Conservation (phyloP, 768 basidiomycete genomes). For the Tricholoma matsutake region DNA sequence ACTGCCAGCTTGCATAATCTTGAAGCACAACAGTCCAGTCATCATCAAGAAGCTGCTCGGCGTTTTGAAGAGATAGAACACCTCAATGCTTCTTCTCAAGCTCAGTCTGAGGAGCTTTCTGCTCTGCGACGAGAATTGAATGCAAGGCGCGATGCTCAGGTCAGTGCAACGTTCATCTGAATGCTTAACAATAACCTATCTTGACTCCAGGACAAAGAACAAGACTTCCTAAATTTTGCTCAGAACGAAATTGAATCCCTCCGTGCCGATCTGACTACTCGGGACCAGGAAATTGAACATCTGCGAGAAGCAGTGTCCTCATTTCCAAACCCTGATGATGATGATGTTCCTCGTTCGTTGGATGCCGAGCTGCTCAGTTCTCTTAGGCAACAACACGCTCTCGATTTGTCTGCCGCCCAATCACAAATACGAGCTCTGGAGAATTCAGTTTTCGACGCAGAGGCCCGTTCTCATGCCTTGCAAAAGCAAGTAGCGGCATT, state of each 20-base stretch:
- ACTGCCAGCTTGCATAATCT: slow-evolving; percentile 52
- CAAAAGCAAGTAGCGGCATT: slow-evolving; percentile 65
- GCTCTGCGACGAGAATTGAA: slow-evolving; percentile 51
- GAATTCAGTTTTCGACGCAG: slow-evolving; percentile 67
- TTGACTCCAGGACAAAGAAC: slow-evolving; percentile 51
- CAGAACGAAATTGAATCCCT: slow-evolving; percentile 72
- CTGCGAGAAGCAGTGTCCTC: slow-evolving; percentile 47
- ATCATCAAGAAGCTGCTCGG: slow-evolving; percentile 53
- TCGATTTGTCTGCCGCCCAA: slow-evolving; percentile 79
- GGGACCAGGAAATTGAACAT: slow-evolving; percentile 65
- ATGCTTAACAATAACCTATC: not conserved
- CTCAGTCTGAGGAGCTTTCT: slow-evolving; percentile 53
- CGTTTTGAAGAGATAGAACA: slow-evolving; percentile 59
- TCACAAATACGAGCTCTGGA: slow-evolving; percentile 79
- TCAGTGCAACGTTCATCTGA: slow-evolving; percentile 16
- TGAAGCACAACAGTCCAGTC: slow-evolving; percentile 61
- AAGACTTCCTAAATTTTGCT: slow-evolving; percentile 58
- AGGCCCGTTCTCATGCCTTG: slow-evolving; percentile 61
- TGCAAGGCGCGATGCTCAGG: slow-evolving; percentile 39
- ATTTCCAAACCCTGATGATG: slow-evolving; percentile 33
- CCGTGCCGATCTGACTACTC: slow-evolving; percentile 54
- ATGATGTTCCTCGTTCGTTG: slow-evolving; percentile 48
- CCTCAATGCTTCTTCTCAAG: slow-evolving; percentile 39
- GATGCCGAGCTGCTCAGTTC: slow-evolving; percentile 74
- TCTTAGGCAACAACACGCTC: slow-evolving; percentile 68